Evolutionary conservation across 805 yeast genomes (phyloP).

Genomic region (Saturnispora besseyi): DNA sequence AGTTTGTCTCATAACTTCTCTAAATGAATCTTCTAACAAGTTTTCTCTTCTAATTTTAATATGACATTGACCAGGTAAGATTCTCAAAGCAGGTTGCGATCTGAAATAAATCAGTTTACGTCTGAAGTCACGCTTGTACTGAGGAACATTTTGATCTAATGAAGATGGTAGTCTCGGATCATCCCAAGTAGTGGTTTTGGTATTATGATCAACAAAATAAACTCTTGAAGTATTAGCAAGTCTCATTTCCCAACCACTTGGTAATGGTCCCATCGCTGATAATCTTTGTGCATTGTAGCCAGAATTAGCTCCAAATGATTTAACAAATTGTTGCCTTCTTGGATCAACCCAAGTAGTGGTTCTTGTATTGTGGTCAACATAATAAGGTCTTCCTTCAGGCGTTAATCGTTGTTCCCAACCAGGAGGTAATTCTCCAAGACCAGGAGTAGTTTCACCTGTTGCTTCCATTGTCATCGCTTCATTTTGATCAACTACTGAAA

Average conservation of each 20-base stretch:
- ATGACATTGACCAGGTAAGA: conserved; percentile 97
- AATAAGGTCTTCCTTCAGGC: conserved; percentile 96
- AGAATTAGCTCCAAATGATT: conserved; percentile 84
- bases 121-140: conserved; percentile 97
- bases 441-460: conserved; percentile 86
- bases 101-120: conserved; percentile 95
- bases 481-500: conserved; percentile 8
- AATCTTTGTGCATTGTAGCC: conserved; percentile 98
- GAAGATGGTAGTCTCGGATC: conserved; percentile 98
- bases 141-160: conserved; percentile 96
- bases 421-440: conserved; percentile 92
- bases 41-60: conserved; percentile 95
- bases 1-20: conserved; percentile 97
- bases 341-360: conserved; percentile 99
- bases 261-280: conserved; percentile 93
- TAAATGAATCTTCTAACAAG: conserved; percentile 94
- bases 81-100: conserved; percentile 95
- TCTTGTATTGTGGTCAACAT: conserved; percentile 98
- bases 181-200: conserved; percentile 99
- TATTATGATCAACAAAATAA: conserved; percentile 96
- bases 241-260: conserved; percentile 99
- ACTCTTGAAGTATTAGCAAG: conserved; percentile 97
- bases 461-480: conserved; percentile 47
- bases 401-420: conserved; percentile 99
- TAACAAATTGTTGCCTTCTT: conserved; percentile 94